Evolutionary conservation across 108 stramenopile genomes (phyloP).

Genomic region (Stephanodiscus triporus): DNA sequence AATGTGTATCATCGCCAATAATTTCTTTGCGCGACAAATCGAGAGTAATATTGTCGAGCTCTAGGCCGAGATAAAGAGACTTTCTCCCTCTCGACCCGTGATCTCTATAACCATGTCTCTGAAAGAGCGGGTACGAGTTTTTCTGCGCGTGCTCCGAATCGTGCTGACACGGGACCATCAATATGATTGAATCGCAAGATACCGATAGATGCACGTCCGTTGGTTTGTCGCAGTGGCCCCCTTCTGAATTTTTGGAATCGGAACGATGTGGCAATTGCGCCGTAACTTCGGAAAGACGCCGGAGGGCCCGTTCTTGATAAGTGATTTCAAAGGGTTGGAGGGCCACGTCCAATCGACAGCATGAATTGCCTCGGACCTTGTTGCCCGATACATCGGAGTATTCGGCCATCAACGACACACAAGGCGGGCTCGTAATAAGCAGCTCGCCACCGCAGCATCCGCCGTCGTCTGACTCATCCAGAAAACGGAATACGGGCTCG

Average conservation of each 20-base stretch:
- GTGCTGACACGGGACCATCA: constrained; percentile 27
- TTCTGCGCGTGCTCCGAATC: not conserved
- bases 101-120: constrained; percentile 33
- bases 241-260: constrained; percentile 7
- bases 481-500: constrained; percentile 30
- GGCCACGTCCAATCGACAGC: constrained; percentile 36
- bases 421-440: constrained; percentile 60
- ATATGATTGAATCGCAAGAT: constrained; percentile 29
- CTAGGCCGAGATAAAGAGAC: constrained; percentile 28
- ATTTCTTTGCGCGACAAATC: constrained; percentile 24
- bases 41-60: constrained; percentile 27
- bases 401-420: constrained; percentile 38
- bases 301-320: constrained; percentile 49
- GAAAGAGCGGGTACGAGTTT: constrained; percentile 22
- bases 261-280: constrained; percentile 3
- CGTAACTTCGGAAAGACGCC: constrained; percentile 31
- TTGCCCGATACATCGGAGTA: constrained; percentile 7
- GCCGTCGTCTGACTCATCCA: constrained; percentile 32
- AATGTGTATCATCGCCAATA: constrained; percentile 6
- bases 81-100: constrained; percentile 12
- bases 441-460: constrained; percentile 1
- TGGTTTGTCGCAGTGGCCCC: not conserved
- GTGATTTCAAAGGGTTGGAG: constrained; percentile 57
- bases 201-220: constrained; percentile 10
- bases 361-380: not conserved